These are phyloP conservation scores for Malus hybrid DNA, from an alignment of 331 rosid genomes.

Conservation along the genomic window DNA sequence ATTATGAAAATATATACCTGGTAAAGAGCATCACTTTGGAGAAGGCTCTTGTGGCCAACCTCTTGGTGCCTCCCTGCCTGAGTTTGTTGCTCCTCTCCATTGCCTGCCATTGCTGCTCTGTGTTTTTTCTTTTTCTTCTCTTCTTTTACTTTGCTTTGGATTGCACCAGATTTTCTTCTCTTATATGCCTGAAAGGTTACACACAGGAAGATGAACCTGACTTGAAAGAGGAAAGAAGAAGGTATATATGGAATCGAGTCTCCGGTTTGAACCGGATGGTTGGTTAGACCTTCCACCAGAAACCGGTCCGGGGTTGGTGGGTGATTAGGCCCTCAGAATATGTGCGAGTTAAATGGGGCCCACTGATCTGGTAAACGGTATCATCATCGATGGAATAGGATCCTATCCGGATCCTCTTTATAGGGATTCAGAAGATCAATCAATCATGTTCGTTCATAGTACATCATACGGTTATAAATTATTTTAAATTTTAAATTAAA, in stretches of 20 bases:
- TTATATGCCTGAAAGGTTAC: background rate
- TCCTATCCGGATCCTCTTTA: no score
- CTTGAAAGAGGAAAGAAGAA: background rate
- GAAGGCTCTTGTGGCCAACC: constrained; percentile 88
- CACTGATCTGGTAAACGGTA: background rate
- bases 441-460: rapidly evolving
- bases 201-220: constrained; percentile 6
- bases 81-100: constrained; percentile 39
- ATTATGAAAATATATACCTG: constrained; percentile 36
- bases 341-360: background rate
- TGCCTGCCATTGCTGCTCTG: constrained; percentile 43
- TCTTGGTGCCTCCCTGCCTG: constrained; percentile 70
- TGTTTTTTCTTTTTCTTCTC: background rate
- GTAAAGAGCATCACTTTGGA: constrained; percentile 88
- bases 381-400: no score
- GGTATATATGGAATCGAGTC: constrained; percentile 14
- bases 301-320: constrained; percentile 69
- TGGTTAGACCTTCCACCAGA: constrained; percentile 36
- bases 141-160: background rate
- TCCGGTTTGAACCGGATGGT: constrained; percentile 34
- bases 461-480: no score
- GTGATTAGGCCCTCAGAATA: background rate
- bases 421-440: rapidly evolving
- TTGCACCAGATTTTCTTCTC: background rate
- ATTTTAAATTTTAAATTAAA: no score